Evolutionary conservation across 371 early-diverging fungal genomes (phyloP).

Genomic region (Massospora cicadina): DNA sequence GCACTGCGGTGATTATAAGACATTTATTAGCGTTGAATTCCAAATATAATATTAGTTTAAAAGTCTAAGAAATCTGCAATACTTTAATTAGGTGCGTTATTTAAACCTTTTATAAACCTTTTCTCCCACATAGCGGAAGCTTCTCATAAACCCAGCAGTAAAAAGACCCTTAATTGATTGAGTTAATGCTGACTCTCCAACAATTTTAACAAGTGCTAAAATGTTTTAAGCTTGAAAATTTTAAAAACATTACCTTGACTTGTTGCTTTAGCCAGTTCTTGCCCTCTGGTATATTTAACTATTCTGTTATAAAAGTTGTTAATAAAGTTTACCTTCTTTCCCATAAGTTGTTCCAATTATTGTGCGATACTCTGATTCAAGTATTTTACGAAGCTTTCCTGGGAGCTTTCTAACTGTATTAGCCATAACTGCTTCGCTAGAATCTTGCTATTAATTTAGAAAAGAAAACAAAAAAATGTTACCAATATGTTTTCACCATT

Average conservation of each 20-base stretch:
- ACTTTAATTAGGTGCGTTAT: background rate
- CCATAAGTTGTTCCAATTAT: background rate
- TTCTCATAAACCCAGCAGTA: slow-evolving; percentile 66
- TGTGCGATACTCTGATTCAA: slow-evolving; percentile 3
- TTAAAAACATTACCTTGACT: slow-evolving; percentile 4
- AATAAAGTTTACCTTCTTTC: background rate
- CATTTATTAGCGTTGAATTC: too few relatives aligned
- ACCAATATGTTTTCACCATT: slow-evolving; percentile 21
- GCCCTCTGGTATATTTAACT: slow-evolving; percentile 10
- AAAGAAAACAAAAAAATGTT: slow-evolving; percentile 1
- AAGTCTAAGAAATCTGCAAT: too few relatives aligned
- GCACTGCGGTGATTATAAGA: too few relatives aligned
- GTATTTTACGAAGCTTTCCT: background rate
- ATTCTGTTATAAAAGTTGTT: background rate
- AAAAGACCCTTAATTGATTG: slow-evolving; percentile 85
- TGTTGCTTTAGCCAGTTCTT: slow-evolving; percentile 8
- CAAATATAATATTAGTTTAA: too few relatives aligned
- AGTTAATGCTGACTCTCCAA: slow-evolving; percentile 58
- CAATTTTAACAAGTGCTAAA: slow-evolving; percentile 19
- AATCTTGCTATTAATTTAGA: slow-evolving; percentile 7
- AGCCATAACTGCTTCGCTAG: background rate
- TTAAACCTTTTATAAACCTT: slow-evolving; percentile 46
- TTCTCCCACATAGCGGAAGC: slow-evolving; percentile 46
- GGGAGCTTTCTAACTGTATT: background rate
- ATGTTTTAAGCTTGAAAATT: background rate